phyloP scores from a whole-genome alignment of 768 basidiomycete species.

The Suillus luteus region DNA sequence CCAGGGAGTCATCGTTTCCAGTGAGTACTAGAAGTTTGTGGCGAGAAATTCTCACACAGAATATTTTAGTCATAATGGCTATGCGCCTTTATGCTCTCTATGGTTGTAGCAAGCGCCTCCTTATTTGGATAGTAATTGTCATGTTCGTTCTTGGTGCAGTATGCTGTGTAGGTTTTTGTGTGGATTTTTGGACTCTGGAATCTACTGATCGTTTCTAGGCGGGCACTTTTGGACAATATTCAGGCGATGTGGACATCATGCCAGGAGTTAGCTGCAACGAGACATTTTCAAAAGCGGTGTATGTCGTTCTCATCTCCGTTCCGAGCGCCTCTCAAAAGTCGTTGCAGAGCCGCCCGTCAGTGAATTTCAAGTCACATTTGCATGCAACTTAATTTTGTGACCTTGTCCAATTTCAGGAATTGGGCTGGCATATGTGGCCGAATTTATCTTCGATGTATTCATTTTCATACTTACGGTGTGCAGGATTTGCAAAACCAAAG shows the following conservation, averaged over 20 bases:
- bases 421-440: conserved; percentile 49
- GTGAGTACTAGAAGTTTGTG: conserved; percentile 33
- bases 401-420: conserved; percentile 21
- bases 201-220: not conserved
- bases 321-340: not conserved
- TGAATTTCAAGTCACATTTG: not conserved
- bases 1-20: conserved; percentile 47
- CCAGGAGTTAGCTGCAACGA: conserved; percentile 32
- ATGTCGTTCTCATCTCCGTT: not conserved
- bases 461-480: conserved; percentile 50
- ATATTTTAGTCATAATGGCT: conserved; percentile 41
- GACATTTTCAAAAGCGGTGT: conserved; percentile 12
- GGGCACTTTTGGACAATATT: conserved; percentile 44
- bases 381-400: not conserved
- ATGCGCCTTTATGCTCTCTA: conserved; percentile 56
- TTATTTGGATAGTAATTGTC: conserved; percentile 37
- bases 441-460: conserved; percentile 50
- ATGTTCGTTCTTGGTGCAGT: conserved; percentile 34
- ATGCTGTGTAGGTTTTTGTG: conserved; percentile 36
- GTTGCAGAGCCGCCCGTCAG: conserved; percentile 24
- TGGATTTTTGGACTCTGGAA: conserved; percentile 1
- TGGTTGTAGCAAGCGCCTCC: conserved; percentile 38
- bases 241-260: conserved; percentile 36
- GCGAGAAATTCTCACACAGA: not conserved
- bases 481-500: conserved; percentile 44